A percentile compares a stretch with the other conserved stretches of the same genome.
These are phyloP conservation scores for Ceratobasidium sp. DNA, from an alignment of 1,284 basidiomycete genomes.

Conservation along the genomic window DNA sequence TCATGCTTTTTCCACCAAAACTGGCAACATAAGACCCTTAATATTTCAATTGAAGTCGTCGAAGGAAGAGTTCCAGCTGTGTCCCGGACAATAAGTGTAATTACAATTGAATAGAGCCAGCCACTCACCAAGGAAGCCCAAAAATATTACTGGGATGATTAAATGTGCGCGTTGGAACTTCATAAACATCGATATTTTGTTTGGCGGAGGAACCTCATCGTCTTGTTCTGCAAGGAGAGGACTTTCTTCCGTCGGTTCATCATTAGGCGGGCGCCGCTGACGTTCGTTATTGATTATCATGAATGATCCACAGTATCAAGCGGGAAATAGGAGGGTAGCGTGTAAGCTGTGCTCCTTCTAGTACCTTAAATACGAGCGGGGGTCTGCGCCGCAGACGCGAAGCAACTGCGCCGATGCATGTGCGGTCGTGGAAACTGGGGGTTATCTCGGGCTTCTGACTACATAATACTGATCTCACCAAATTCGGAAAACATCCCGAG, in stretches of 20 bases:
- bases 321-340: background rate
- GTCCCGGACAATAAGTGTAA: background rate
- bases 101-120: background rate
- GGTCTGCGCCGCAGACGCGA: background rate
- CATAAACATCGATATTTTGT: background rate
- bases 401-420: slow-evolving; percentile 30
- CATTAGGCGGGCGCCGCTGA: background rate
- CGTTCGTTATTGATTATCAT: background rate
- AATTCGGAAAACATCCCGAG: background rate
- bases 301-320: background rate
- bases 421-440: background rate
- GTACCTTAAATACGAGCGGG: background rate
- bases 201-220: background rate
- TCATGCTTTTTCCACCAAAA: slow-evolving; percentile 23
- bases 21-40: slow-evolving; percentile 17
- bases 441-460: background rate
- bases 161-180: slow-evolving; percentile 21
- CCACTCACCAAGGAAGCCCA: slow-evolving; percentile 16
- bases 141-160: slow-evolving; percentile 8
- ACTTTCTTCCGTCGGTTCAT: slow-evolving; percentile 18
- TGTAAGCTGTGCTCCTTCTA: background rate
- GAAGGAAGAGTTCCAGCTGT: slow-evolving; percentile 5
- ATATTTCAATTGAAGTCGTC: slow-evolving; percentile 13
- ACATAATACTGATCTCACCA: background rate
- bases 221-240: slow-evolving; percentile 24